phyloP scores from a whole-genome alignment of 2,329 filamentous ascomycete genomes.

The Nemania sp. region DNA sequence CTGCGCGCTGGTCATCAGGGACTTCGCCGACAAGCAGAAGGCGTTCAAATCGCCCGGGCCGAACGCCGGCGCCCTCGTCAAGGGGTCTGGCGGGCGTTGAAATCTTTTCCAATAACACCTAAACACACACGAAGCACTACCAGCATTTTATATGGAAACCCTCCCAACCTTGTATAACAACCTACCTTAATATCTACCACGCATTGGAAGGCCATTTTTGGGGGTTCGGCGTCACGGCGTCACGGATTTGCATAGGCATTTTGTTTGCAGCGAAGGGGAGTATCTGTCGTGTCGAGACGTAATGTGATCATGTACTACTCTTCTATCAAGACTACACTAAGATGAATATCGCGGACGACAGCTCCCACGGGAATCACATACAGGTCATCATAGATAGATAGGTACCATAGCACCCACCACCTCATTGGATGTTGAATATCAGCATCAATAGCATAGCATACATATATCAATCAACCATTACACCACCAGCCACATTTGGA shows the following conservation, averaged over 20 bases:
- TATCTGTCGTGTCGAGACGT: not conserved
- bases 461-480: not conserved
- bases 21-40: slow-evolving; percentile 70
- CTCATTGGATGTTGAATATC: too few relatives aligned
- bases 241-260: not conserved
- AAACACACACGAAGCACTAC: not conserved
- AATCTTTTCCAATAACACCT: not conserved
- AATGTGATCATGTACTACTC: slow-evolving; percentile 5
- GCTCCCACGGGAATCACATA: too few relatives aligned
- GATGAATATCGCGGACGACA: not conserved
- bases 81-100: slow-evolving; percentile 12
- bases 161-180: slow-evolving; percentile 18
- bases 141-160: slow-evolving; percentile 4
- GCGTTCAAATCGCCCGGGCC: slow-evolving; percentile 45
- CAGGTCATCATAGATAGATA: too few relatives aligned
- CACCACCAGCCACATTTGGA: too few relatives aligned
- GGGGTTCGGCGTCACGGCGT: slow-evolving; percentile 1
- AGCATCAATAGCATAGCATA: too few relatives aligned
- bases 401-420: slow-evolving; percentile 14
- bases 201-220: not conserved
- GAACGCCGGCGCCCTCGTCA: slow-evolving; percentile 18
- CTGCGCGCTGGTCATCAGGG: slow-evolving; percentile 81
- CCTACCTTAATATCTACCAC: not conserved
- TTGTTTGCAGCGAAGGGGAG: not conserved
- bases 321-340: too few relatives aligned